These are phyloP conservation scores for Corynascus novoguineensis DNA, from an alignment of 495 filamentous ascomycete genomes.

Conservation along the genomic window DNA sequence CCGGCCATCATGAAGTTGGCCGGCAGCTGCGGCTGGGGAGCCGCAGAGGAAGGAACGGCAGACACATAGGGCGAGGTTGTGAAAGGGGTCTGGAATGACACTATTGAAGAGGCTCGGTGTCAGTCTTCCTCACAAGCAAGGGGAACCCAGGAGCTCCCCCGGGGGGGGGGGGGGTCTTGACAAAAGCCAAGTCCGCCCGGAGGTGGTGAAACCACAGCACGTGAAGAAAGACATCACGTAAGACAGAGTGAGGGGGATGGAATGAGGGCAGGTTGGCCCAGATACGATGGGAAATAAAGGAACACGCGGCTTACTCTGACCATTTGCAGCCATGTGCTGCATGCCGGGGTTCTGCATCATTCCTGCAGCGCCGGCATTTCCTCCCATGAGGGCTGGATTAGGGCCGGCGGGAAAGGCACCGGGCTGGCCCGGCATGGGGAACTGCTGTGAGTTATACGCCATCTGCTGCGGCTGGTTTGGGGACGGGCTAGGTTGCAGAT, in stretches of 20 bases:
- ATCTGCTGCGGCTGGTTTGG: constrained; percentile 44
- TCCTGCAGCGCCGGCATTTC: constrained; percentile 42
- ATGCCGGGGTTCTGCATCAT: constrained; percentile 51
- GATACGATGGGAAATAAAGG: constrained; percentile 1
- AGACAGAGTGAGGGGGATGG: constrained; percentile 13
- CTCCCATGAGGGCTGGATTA: constrained; percentile 45
- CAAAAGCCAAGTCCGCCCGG: neutral
- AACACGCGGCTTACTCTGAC: constrained; percentile 42
- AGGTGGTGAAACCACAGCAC: constrained; percentile 1
- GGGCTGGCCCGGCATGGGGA: constrained; percentile 41
- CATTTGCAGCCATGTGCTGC: constrained; percentile 48
- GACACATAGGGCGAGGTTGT: constrained; percentile 46
- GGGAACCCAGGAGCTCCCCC: neutral
- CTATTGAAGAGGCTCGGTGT: constrained; percentile 29
- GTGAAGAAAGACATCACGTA: constrained; percentile 4
- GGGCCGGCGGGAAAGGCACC: constrained; percentile 38
- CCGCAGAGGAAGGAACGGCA: constrained; percentile 38
- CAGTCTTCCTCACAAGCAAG: constrained; percentile 13
- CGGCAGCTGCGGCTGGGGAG: constrained; percentile 41
- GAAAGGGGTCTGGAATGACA: constrained; percentile 51
- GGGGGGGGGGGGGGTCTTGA: neutral
- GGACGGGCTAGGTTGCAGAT: constrained; percentile 43
- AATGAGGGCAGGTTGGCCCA: constrained; percentile 2
- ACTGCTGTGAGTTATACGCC: constrained; percentile 44
- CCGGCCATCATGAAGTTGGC: constrained; percentile 46